Evolutionary conservation across 1,284 basidiomycete genomes (phyloP).

Genomic region (Trametes versicolor): DNA sequence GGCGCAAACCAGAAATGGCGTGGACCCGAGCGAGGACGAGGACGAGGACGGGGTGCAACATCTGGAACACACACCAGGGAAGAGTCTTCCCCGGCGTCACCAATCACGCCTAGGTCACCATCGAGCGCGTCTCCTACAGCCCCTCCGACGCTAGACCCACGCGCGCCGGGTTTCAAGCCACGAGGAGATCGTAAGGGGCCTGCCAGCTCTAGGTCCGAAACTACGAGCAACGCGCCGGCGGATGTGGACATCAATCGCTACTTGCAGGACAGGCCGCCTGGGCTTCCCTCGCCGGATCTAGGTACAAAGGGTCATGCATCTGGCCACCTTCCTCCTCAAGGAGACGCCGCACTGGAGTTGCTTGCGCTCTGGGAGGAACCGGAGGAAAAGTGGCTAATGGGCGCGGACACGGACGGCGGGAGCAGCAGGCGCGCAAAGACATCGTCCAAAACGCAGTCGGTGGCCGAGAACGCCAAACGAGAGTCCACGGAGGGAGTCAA

Average conservation of each 20-base stretch:
- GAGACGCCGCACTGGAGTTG: not conserved
- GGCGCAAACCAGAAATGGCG: not conserved
- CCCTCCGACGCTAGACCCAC: not conserved
- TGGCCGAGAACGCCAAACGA: not conserved
- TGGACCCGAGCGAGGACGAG: not conserved
- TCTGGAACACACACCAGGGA: no score
- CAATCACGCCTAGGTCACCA: no score
- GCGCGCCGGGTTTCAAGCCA: not conserved
- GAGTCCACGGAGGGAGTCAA: no score
- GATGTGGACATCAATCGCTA: not conserved
- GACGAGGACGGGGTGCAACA: not conserved
- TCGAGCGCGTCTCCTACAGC: no score
- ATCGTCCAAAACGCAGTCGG: not conserved
- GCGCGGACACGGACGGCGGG: not conserved
- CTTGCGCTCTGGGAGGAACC: not conserved
- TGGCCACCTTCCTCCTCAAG: not conserved
- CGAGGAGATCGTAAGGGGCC: not conserved
- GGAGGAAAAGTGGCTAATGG: not conserved
- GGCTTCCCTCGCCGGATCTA: not conserved
- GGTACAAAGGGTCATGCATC: not conserved
- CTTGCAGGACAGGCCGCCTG: not conserved
- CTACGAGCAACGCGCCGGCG: not conserved
- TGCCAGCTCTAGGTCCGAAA: not conserved
- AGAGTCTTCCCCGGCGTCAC: no score
- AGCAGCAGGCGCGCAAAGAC: not conserved